Percentiles rank a stretch among this genome's conserved stretches.
phyloP scores from a whole-genome alignment of 331 rosid genomes.

The Malus hybrid region DNA sequence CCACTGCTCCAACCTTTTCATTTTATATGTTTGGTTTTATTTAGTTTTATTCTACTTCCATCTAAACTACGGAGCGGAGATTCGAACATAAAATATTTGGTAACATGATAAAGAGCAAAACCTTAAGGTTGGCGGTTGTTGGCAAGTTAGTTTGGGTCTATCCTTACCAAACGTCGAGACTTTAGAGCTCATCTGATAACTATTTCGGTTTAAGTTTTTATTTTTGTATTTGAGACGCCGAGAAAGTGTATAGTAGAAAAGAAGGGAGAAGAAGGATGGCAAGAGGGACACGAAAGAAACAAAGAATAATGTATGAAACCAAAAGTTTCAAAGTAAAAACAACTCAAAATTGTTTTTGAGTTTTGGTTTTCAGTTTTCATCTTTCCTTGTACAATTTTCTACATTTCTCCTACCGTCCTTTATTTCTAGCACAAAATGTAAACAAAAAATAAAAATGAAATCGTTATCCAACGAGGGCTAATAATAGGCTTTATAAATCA shows the following conservation, averaged over 20 bases:
- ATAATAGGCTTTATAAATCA: too few relatives aligned
- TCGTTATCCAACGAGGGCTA: too few relatives aligned
- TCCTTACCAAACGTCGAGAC: not conserved
- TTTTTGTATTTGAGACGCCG: too few relatives aligned
- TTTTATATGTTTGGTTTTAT: not conserved
- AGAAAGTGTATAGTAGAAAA: too few relatives aligned
- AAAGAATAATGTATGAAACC: too few relatives aligned
- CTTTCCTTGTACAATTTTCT: too few relatives aligned
- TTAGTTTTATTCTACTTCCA: not conserved
- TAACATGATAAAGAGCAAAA: not conserved
- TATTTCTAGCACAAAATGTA: not conserved
- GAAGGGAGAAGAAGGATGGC: too few relatives aligned
- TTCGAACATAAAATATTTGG: not conserved
- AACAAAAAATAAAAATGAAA: not conserved
- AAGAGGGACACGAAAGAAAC: too few relatives aligned
- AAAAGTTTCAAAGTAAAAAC: not conserved
- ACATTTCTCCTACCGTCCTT: too few relatives aligned
- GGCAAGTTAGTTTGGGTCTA: not conserved
- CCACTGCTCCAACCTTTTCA: not conserved
- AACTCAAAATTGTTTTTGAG: not conserved
- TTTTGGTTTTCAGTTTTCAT: too few relatives aligned
- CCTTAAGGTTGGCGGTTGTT: not conserved
- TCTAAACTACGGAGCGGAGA: not conserved
- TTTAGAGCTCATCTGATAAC: not conserved
- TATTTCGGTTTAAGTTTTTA: too few relatives aligned